Evolutionary conservation across 139 green algal genomes (phyloP).

Genomic region (Micromonas commoda): DNA sequence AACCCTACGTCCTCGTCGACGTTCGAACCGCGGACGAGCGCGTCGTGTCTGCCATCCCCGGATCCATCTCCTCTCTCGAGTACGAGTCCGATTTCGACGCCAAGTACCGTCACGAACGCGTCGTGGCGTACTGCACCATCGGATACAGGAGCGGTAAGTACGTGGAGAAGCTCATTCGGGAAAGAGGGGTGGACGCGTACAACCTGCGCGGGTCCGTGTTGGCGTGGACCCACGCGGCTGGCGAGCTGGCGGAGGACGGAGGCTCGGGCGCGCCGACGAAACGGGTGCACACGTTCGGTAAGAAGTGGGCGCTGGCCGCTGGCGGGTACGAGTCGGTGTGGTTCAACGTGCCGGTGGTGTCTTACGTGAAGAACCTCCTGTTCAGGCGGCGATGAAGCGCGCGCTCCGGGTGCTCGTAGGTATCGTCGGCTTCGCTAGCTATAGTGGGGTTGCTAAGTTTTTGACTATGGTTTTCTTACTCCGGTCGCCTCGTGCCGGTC

Average conservation of each 20-base stretch:
- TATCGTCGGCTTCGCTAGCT: no score
- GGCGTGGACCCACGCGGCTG: slow-evolving; percentile 22
- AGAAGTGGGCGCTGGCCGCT: background rate
- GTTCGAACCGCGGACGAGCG: background rate
- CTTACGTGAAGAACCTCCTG: no score
- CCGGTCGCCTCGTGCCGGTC: background rate
- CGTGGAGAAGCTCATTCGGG: background rate
- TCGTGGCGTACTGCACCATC: slow-evolving; percentile 14
- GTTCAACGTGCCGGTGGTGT: background rate
- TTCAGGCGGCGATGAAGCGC: no score
- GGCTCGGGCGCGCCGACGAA: background rate
- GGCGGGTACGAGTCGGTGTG: background rate
- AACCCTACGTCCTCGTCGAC: slow-evolving; percentile 6
- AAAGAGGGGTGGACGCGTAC: background rate
- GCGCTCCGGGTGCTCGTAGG: no score
- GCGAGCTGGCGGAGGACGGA: background rate
- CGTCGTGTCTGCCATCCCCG: background rate
- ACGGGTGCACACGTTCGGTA: slow-evolving; percentile 22
- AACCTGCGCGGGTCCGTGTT: slow-evolving; percentile 16
- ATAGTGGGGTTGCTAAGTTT: no score
- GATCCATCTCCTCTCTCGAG: background rate
- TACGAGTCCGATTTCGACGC: background rate
- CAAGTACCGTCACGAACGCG: background rate
- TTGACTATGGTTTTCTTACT: background rate
- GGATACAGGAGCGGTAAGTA: slow-evolving; percentile 5